A percentile compares a stretch with the other conserved stretches of the same genome.
phyloP scores from a whole-genome alignment of 176 grass and related monocot genomes.

The Carex myosuroides region DNA sequence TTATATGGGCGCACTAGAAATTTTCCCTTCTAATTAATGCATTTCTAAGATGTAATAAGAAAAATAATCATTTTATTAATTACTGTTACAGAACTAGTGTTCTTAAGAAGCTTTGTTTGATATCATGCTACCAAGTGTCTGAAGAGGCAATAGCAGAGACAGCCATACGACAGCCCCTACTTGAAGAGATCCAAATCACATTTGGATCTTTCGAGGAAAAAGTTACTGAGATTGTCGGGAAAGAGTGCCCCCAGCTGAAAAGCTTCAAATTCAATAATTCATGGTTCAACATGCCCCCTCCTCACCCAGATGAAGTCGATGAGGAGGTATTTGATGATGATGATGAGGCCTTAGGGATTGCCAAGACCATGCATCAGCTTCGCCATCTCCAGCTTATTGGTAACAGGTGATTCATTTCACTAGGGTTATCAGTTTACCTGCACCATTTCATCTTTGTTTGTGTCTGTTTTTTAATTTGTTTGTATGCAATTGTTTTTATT shows the following conservation, averaged over 20 bases:
- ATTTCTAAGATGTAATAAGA: not conserved
- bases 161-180: constrained; percentile 17
- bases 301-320: not conserved
- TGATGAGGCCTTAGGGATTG: constrained; percentile 30
- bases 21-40: not conserved
- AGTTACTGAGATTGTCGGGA: constrained; percentile 13
- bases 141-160: not conserved
- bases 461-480: not conserved
- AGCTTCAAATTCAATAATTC: constrained; percentile 16
- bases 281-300: not conserved
- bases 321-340: constrained; percentile 12
- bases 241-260: constrained; percentile 25
- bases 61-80: not conserved
- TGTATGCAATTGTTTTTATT: not conserved
- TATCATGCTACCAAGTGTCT: constrained; percentile 1
- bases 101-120: constrained; percentile 32
- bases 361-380: constrained; percentile 25
- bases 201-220: not conserved
- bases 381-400: constrained; percentile 26
- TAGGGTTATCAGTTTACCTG: not conserved
- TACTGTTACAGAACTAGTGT: constrained; percentile 20
- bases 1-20: no score
- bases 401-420: constrained; percentile 12
- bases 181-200: constrained; percentile 37
- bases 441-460: not conserved